Evolutionary conservation across 2,329 filamentous ascomycete species (phyloP), one percentile per base, ranked within the genome.

Genomic region (Grosmannia clavigera): DNA sequence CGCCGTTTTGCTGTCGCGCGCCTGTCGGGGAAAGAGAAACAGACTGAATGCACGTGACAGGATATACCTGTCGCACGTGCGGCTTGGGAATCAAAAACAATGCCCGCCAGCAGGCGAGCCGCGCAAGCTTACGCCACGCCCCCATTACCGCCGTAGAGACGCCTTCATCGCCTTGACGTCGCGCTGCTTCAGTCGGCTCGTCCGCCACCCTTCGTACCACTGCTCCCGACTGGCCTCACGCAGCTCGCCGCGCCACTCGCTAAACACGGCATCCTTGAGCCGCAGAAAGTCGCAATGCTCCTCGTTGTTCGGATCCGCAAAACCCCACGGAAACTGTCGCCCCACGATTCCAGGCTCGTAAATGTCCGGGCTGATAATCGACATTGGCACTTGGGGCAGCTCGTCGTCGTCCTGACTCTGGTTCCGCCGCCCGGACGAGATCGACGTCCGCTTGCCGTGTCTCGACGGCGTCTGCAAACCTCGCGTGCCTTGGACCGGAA

Each of bases 131-230:
- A 5, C 16, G 1, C 5, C 43, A 46, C 43, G 14, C 16, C 10
- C 11, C 25, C 12, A 60, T 58, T 65, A 76, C 68, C 74, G 72
- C 63, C 71, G 71, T 62, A 72, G 29, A 16, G 64, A 65, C 5
- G 59, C 57, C 57, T 61, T 62, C 38, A 68, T 63, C 61, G 65
- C 62, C 66, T 69, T 70, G 59, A 73, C 68, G 61, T 80, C 75
- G 60, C 77, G 75, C 64, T 78, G 74, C 73, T 84, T 84, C 65
- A 86, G 78, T 60, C 82, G 77, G 73, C 77, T 85, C 10, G 83
- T 96, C 73, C 94, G 85, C 94, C 92, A 97, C 67, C 88, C 86
- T 73, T 97, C 92, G 68, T 97, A 97, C 90, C 91, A 96, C 67
- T 91, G 82, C 69, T 95, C 91, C 60, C 90, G 83, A 71, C 90